A percentile compares a stretch with the other conserved stretches of the same genome.
Evolutionary conservation across 148 eudicot genomes (phyloP).

Genomic region (Camellia sinensis): DNA sequence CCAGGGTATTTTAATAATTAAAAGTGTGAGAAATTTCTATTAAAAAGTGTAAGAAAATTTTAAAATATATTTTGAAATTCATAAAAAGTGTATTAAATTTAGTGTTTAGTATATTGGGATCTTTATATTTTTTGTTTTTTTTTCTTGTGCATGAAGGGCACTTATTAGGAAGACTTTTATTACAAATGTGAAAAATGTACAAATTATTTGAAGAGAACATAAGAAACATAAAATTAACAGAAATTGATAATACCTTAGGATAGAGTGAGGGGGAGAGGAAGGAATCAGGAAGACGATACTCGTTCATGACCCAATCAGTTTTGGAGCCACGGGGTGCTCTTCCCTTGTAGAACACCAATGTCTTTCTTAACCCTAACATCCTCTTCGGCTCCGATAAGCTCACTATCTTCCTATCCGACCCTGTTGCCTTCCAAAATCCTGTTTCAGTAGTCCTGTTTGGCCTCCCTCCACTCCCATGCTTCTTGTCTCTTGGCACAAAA

Average conservation of each 20-base stretch:
- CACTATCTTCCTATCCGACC: conserved; percentile 66
- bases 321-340: conserved; percentile 70
- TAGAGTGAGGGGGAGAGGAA: conserved; percentile 15
- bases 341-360: conserved; percentile 76
- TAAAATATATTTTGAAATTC: too few relatives aligned
- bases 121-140: too few relatives aligned
- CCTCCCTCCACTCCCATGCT: conserved; percentile 66
- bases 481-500: conserved; percentile 74
- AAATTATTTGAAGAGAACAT: too few relatives aligned
- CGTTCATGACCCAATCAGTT: conserved; percentile 92
- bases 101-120: too few relatives aligned
- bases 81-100: too few relatives aligned
- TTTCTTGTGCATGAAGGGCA: too few relatives aligned
- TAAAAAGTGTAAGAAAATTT: too few relatives aligned
- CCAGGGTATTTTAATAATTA: too few relatives aligned
- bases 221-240: too few relatives aligned
- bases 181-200: too few relatives aligned
- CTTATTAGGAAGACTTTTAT: too few relatives aligned
- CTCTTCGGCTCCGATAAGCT: conserved; percentile 50
- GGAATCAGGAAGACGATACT: conserved; percentile 67
- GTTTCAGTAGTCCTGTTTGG: conserved; percentile 71
- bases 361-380: conserved; percentile 62
- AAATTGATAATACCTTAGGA: conserved; percentile 36
- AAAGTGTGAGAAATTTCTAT: too few relatives aligned
- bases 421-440: conserved; percentile 96